phyloP scores from a whole-genome alignment of 495 filamentous ascomycete species.

The Trichocladium antarcticum region DNA sequence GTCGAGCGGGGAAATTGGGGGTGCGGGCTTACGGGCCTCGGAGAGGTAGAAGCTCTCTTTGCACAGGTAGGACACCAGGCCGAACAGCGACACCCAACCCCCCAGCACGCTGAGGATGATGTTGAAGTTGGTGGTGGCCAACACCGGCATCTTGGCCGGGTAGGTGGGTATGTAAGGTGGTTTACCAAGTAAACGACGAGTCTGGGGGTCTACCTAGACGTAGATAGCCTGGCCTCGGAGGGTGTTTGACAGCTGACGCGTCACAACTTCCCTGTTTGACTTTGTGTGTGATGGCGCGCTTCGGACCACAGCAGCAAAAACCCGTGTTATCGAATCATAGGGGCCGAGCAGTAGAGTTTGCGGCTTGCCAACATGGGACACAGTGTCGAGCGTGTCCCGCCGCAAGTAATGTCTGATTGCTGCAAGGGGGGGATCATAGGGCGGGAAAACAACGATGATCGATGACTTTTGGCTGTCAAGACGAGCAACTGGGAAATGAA shows the following conservation, averaged over 20 bases:
- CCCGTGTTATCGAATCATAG: constrained; percentile 44
- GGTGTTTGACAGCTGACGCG: too few species aligned
- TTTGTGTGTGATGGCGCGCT: constrained; percentile 1
- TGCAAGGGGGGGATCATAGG: too few species aligned
- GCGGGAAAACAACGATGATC: too few species aligned
- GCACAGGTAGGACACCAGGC: constrained; percentile 75
- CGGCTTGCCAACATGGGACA: neutral
- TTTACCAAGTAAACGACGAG: neutral
- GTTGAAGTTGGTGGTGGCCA: constrained; percentile 76
- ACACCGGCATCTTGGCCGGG: constrained; percentile 55
- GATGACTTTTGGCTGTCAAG: too few species aligned
- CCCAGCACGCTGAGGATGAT: constrained; percentile 73
- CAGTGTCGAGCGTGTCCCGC: neutral
- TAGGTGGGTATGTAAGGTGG: neutral
- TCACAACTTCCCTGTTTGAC: too few species aligned
- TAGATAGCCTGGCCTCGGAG: too few species aligned
- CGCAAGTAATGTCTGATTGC: too few species aligned
- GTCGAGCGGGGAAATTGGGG: neutral
- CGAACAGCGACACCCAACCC: constrained; percentile 80
- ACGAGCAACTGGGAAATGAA: too few species aligned
- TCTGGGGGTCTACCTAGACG: too few species aligned
- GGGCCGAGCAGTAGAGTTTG: neutral
- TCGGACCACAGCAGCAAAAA: constrained; percentile 1
- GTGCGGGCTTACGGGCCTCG: constrained; percentile 60
- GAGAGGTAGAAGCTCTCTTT: constrained; percentile 89